Conservation (phyloP, 2,329 filamentous ascomycete genomes). For the Colletotrichum higginsianum region DNA sequence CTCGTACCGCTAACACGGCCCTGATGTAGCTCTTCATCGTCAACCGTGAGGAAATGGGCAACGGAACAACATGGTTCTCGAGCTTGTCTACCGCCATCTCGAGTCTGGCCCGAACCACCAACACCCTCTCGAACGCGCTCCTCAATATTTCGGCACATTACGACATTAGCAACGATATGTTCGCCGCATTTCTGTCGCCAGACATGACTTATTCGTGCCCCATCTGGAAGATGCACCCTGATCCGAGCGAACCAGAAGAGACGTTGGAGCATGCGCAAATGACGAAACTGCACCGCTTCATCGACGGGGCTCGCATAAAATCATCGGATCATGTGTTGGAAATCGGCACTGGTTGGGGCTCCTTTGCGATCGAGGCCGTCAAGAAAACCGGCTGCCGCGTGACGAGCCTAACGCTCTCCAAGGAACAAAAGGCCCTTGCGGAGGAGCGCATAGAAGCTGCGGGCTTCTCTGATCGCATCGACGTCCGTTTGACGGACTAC, state of each 20-base stretch:
- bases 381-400: conserved; percentile 76
- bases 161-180: conserved; percentile 84
- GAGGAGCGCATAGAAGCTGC: conserved; percentile 75
- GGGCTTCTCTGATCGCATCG: conserved; percentile 72
- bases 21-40: conserved; percentile 74
- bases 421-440: conserved; percentile 78
- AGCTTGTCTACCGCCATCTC: conserved; percentile 71
- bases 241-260: conserved; percentile 63
- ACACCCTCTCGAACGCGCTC: conserved; percentile 70
- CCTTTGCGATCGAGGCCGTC: conserved; percentile 80
- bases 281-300: conserved; percentile 76
- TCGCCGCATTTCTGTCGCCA: conserved; percentile 79
- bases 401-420: conserved; percentile 77
- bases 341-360: conserved; percentile 84
- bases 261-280: conserved; percentile 76
- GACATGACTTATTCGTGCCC: conserved; percentile 85
- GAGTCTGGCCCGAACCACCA: conserved; percentile 70
- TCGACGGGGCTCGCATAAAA: conserved; percentile 75
- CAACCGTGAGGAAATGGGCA: conserved; percentile 75
- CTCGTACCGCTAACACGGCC: conserved; percentile 44
- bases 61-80: conserved; percentile 75
- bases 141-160: conserved; percentile 82
- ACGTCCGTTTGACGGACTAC: conserved; percentile 79
- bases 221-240: conserved; percentile 69
- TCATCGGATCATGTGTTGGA: conserved; percentile 78